Percentiles rank a stretch among this genome's conserved stretches.
Conservation (phyloP, 2,329 filamentous ascomycete species). For the Colletotrichum filicis region DNA sequence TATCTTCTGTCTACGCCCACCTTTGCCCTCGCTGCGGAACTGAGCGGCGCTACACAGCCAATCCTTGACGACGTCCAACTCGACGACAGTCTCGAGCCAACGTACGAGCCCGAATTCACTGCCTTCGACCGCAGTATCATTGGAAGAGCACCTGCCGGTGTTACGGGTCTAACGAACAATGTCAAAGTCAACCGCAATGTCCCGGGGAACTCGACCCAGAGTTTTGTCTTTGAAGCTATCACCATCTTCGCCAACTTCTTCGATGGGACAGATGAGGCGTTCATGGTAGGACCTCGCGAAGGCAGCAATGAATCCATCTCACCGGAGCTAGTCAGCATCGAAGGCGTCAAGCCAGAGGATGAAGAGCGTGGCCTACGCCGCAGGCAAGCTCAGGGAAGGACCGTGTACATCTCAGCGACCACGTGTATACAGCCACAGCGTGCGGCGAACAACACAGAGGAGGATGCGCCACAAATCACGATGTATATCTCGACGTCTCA, state of each 20-base stretch:
- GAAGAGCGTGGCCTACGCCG: slow-evolving; percentile 35
- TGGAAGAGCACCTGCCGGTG: slow-evolving; percentile 66
- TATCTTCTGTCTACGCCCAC: slow-evolving; percentile 67
- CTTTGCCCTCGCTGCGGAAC: slow-evolving; percentile 72
- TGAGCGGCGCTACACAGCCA: slow-evolving; percentile 40
- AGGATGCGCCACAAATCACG: slow-evolving; percentile 76
- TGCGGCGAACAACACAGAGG: slow-evolving; percentile 54
- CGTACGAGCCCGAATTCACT: slow-evolving; percentile 71
- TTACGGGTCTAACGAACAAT: slow-evolving; percentile 72
- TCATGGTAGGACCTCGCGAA: slow-evolving; percentile 28
- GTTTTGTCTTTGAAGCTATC: slow-evolving; percentile 71
- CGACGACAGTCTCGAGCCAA: slow-evolving; percentile 31
- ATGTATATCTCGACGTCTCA: slow-evolving; percentile 79
- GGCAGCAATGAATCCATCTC: slow-evolving; percentile 41
- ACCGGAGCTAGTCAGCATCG: slow-evolving; percentile 33
- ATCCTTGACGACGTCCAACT: slow-evolving; percentile 38
- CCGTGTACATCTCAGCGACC: slow-evolving; percentile 85
- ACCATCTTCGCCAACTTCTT: slow-evolving; percentile 57
- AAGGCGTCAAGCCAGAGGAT: slow-evolving; percentile 32
- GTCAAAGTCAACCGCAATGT: slow-evolving; percentile 69
- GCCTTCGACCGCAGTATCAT: slow-evolving; percentile 72
- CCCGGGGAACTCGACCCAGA: slow-evolving; percentile 68
- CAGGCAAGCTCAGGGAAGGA: slow-evolving; percentile 49
- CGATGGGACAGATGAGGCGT: slow-evolving; percentile 32
- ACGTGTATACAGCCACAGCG: slow-evolving; percentile 81